Evolutionary conservation across 2,329 filamentous ascomycete species (phyloP).

Genomic region (Acarospora socialis): DNA sequence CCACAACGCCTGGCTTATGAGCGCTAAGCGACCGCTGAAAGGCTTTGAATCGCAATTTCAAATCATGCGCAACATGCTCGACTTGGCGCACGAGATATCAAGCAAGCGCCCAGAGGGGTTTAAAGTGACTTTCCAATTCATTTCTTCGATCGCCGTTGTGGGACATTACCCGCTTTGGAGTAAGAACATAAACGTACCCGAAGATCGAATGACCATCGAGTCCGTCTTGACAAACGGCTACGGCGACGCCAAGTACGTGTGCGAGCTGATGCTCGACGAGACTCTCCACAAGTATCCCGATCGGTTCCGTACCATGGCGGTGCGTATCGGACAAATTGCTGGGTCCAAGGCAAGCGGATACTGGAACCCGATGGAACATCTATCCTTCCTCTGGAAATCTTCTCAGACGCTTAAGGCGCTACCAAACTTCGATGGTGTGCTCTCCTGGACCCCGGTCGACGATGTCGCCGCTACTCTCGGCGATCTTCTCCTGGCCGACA

Average conservation of each 20-base stretch:
- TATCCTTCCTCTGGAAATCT: slow-evolving; percentile 37
- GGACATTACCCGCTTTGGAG: slow-evolving; percentile 19
- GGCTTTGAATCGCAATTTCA: slow-evolving; percentile 38
- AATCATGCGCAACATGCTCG: slow-evolving; percentile 36
- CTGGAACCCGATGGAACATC: slow-evolving; percentile 42
- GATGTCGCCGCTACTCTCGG: slow-evolving; percentile 21
- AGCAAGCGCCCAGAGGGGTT: slow-evolving; percentile 6
- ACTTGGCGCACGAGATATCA: slow-evolving; percentile 27
- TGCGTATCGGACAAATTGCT: slow-evolving; percentile 39
- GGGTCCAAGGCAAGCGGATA: slow-evolving; percentile 36
- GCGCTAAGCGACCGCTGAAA: slow-evolving; percentile 36
- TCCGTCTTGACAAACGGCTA: slow-evolving; percentile 35
- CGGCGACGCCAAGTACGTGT: slow-evolving; percentile 38
- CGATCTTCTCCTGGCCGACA: slow-evolving; percentile 21
- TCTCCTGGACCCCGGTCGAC: slow-evolving; percentile 36
- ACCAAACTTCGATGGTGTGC: slow-evolving; percentile 27
- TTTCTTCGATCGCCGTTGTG: slow-evolving; percentile 30
- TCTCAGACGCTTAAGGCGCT: slow-evolving; percentile 31
- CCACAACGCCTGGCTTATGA: slow-evolving; percentile 43
- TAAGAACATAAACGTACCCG: slow-evolving; percentile 25
- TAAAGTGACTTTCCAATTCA: slow-evolving; percentile 25
- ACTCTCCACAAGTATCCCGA: slow-evolving; percentile 32
- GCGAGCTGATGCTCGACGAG: slow-evolving; percentile 36
- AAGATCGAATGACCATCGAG: slow-evolving; percentile 27
- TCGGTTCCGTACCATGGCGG: slow-evolving; percentile 29